phyloP scores from a whole-genome alignment of 345 rosid species.

The Kandelia obovata region DNA sequence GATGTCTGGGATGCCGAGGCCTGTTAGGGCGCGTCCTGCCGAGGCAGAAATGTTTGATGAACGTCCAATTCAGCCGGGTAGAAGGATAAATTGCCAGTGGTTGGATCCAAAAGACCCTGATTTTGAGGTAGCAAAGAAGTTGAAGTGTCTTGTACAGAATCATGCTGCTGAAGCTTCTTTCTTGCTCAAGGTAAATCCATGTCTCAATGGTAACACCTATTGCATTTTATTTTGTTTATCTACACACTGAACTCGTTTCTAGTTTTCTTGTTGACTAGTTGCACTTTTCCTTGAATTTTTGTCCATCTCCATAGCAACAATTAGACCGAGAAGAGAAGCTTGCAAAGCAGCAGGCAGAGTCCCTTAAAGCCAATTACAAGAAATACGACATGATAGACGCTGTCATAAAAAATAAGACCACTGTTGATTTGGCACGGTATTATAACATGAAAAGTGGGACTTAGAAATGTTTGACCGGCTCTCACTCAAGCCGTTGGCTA shows the following conservation, averaged over 20 bases:
- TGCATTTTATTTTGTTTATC: not conserved
- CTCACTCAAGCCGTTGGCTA: too few species aligned
- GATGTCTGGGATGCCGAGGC: constrained; percentile 86
- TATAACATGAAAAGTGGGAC: constrained; percentile 28
- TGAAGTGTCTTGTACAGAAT: constrained; percentile 39
- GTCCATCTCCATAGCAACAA: constrained; percentile 37
- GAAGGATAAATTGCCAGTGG: constrained; percentile 45
- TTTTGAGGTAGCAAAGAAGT: constrained; percentile 42
- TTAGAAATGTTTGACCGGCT: constrained; percentile 21
- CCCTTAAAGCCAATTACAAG: constrained; percentile 36
- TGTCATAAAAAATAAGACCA: constrained; percentile 41
- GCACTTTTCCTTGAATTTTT: not conserved
- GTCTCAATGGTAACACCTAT: not conserved
- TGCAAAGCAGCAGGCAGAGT: constrained; percentile 49
- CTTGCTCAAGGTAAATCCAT: constrained; percentile 43
- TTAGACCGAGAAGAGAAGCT: constrained; percentile 55
- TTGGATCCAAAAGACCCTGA: constrained; percentile 49
- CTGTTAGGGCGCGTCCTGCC: constrained; percentile 66
- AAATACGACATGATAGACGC: constrained; percentile 47
- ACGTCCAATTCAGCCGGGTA: constrained; percentile 54
- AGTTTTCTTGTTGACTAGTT: too few species aligned
- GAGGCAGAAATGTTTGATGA: constrained; percentile 57
- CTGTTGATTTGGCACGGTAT: constrained; percentile 30
- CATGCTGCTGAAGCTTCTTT: constrained; percentile 53
- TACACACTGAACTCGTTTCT: too few species aligned